phyloP scores from a whole-genome alignment of 257 asterid genomes.

The Verbascum thapsus region DNA sequence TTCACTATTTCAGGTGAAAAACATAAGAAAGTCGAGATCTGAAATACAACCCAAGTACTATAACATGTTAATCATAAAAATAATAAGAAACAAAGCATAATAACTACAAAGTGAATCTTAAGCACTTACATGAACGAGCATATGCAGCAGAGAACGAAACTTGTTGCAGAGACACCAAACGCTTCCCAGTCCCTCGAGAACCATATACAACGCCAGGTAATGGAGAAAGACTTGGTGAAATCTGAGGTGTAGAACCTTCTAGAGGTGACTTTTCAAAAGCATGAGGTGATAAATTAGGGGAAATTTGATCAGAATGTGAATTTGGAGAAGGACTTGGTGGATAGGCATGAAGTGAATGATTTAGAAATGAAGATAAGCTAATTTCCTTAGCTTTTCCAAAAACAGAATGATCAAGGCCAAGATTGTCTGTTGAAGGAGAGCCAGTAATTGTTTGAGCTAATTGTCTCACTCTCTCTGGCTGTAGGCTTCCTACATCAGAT shows the following conservation, averaged over 20 bases:
- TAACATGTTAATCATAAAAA: not conserved
- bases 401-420: constrained; percentile 72
- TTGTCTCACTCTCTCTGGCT: constrained; percentile 65
- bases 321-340: constrained; percentile 49
- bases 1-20: not conserved
- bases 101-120: constrained; percentile 6
- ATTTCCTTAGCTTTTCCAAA: constrained; percentile 86
- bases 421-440: constrained; percentile 57
- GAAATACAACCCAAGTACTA: constrained; percentile 12
- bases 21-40: constrained; percentile 5
- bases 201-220: constrained; percentile 36
- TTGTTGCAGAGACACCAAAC: constrained; percentile 44
- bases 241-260: constrained; percentile 30
- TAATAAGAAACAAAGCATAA: not conserved
- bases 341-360: constrained; percentile 44
- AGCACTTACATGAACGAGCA: constrained; percentile 56
- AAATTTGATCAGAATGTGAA: constrained; percentile 31
- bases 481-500: constrained; percentile 44
- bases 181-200: constrained; percentile 35
- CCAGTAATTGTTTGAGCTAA: constrained; percentile 61
- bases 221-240: constrained; percentile 48
- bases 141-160: constrained; percentile 41
- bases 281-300: constrained; percentile 41
- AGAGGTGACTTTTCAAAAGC: constrained; percentile 35
- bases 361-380: constrained; percentile 62